Base-by-base conservation (phyloP, 1,284 basidiomycete genomes). In the Fistulina hepatica region DNA sequence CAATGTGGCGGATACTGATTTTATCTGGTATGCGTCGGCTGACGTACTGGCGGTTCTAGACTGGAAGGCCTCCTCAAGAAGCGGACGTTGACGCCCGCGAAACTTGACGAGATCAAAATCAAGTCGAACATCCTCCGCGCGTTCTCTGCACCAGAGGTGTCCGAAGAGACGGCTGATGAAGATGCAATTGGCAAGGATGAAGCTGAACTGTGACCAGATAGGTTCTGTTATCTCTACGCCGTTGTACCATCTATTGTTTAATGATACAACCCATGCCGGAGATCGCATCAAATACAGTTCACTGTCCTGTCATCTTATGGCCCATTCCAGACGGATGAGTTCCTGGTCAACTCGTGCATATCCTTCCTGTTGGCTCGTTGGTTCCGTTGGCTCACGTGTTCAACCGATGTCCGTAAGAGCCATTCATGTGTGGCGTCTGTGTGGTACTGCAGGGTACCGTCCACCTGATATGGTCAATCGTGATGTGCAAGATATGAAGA, bases 41-140 rank as follows among this genome's bases (percentile, higher is more conserved):
- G 9, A 8, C 30, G 9, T 32, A 8, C 16, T 8, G 9, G 30
- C 10, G 8, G 30, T 16, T 39, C 33, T 43, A 84, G 81, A n/a
- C 58, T 85, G 43, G 62, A 64, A 37, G 69, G 68, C 46, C 81
- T 91, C 51, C 66, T 92, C 42, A 63, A 66, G 54, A 90, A 89
- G 64, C 73, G 77, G 41, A 77, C 69, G 24, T 64, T 97, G 27
- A 69, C 82, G 4, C 67, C 73, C 1, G 60, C 69, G 37, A 97
- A 97, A 64, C 64, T 93, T 31, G 94, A 98, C 58, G 91, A 97
- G 65, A 78, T 97, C 52, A 86, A 90, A 63, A 74, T 85, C 58
- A 94, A 93, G 68, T 71, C 73, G 36, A 97, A 97, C 64, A 75
- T 95, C 48, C 74, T 95, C 39, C 59, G 65, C 7, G 74, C 86